Evolutionary conservation across 2,329 filamentous ascomycete genomes (phyloP).

Genomic region (Plectosphaerella plurivora): DNA sequence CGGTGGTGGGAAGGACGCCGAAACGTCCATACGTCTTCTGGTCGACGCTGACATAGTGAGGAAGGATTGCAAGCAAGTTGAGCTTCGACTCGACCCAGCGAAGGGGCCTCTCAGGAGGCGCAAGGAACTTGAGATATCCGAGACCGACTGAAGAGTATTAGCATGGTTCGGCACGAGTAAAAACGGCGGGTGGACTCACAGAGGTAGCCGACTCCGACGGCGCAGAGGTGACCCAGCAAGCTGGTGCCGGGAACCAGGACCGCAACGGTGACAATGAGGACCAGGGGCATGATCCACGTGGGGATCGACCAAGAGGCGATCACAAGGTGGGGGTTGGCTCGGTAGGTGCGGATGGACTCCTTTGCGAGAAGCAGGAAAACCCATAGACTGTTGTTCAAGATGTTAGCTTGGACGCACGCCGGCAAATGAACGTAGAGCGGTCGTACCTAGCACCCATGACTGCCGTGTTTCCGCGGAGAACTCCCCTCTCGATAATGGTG

Average conservation of each 20-base stretch:
- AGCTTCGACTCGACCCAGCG: slow-evolving; percentile 86
- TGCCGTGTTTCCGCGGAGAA: slow-evolving; percentile 67
- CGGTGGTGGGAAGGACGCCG: slow-evolving; percentile 70
- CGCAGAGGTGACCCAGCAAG: slow-evolving; percentile 81
- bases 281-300: slow-evolving; percentile 86
- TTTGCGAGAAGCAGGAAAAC: slow-evolving; percentile 82
- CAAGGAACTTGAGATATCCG: slow-evolving; percentile 83
- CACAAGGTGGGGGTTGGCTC: slow-evolving; percentile 72
- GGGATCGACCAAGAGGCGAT: slow-evolving; percentile 66
- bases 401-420: background rate
- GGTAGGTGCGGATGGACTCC: slow-evolving; percentile 83
- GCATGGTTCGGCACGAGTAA: background rate
- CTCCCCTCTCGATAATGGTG: slow-evolving; percentile 68
- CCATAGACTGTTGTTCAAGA: slow-evolving; percentile 65
- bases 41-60: slow-evolving; percentile 90
- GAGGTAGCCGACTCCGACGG: slow-evolving; percentile 77
- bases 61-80: slow-evolving; percentile 76
- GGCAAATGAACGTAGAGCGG: background rate
- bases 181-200: slow-evolving; percentile 52
- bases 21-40: slow-evolving; percentile 95
- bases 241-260: slow-evolving; percentile 78
- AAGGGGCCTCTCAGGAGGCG: slow-evolving; percentile 82
- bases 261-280: slow-evolving; percentile 68
- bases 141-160: slow-evolving; percentile 59
- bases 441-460: slow-evolving; percentile 79